Evolutionary conservation across 768 basidiomycete genomes (phyloP).

Genomic region (Leccinellum rugosiceps): DNA sequence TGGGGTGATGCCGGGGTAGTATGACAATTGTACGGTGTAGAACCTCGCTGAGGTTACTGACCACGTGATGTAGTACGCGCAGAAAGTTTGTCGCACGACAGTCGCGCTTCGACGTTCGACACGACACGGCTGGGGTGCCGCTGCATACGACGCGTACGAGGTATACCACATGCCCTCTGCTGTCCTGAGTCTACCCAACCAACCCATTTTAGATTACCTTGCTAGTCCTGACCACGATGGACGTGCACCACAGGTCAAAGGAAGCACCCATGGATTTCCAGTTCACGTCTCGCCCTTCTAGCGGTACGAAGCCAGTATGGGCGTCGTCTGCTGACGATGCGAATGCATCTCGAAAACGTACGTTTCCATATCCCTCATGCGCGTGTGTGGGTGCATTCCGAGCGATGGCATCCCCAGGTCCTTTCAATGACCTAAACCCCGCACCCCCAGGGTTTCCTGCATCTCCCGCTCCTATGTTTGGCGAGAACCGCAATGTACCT

Average conservation of each 20-base stretch:
- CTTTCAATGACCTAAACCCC: slow-evolving; percentile 42
- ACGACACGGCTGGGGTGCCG: slow-evolving; percentile 1
- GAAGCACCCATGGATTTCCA: slow-evolving; percentile 91
- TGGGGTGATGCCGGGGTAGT: slow-evolving; percentile 2
- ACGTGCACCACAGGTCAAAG: slow-evolving; percentile 47
- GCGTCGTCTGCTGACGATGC: slow-evolving; percentile 41
- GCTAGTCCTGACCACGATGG: slow-evolving; percentile 18
- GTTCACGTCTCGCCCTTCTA: slow-evolving; percentile 66
- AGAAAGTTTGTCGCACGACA: slow-evolving; percentile 8
- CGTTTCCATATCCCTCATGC: slow-evolving; percentile 33
- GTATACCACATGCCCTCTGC: slow-evolving; percentile 4
- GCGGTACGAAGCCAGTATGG: slow-evolving; percentile 56
- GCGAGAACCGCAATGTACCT: slow-evolving; percentile 63
- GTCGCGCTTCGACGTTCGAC: slow-evolving; percentile 12
- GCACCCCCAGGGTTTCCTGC: slow-evolving; percentile 34
- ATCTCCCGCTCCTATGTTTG: slow-evolving; percentile 52
- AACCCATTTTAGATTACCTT: not conserved
- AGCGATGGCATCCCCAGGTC: slow-evolving; percentile 37
- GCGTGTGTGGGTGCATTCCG: slow-evolving; percentile 5
- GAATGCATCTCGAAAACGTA: slow-evolving; percentile 69
- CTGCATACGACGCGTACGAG: slow-evolving; percentile 12
- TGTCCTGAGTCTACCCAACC: not conserved
- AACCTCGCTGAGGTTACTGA: slow-evolving; percentile 2
- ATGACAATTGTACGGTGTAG: not conserved
- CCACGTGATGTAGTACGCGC: slow-evolving; percentile 26